A percentile compares a stretch with the other conserved stretches of the same genome.
These are phyloP conservation scores for Xylariaceae sp. DNA, from an alignment of 2,329 filamentous ascomycete species.

Conservation along the genomic window DNA sequence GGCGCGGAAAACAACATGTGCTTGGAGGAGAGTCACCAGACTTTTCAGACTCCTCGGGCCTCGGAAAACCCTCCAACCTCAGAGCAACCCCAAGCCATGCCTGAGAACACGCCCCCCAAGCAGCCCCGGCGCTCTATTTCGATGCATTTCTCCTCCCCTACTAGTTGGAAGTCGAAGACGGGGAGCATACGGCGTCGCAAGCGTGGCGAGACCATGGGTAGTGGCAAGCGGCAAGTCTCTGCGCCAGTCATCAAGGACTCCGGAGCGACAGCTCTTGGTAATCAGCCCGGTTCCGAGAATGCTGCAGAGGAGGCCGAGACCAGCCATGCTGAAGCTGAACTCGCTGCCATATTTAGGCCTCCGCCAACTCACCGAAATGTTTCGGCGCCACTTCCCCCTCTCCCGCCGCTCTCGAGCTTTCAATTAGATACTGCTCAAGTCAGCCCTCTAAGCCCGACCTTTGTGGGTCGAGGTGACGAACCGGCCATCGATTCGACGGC, in stretches of 20 bases:
- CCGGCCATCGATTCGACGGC: too few species aligned
- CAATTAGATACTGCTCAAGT: conserved; percentile 41
- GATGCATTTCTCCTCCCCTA: conserved; percentile 51
- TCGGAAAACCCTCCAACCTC: conserved; percentile 20
- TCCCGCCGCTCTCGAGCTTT: conserved; percentile 47
- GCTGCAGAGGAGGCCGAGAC: conserved; percentile 17
- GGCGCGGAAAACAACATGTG: conserved; percentile 11
- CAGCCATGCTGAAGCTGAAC: conserved; percentile 23
- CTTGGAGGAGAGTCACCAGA: neutral
- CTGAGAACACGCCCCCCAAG: conserved; percentile 35
- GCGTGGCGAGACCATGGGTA: conserved; percentile 35
- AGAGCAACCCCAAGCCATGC: conserved; percentile 16
- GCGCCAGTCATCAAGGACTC: conserved; percentile 34
- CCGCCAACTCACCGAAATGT: conserved; percentile 34
- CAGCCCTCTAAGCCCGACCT: conserved; percentile 36
- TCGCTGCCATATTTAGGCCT: conserved; percentile 22
- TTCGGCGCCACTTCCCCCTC: conserved; percentile 49
- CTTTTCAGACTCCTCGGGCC: too few species aligned
- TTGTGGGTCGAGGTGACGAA: conserved; percentile 23
- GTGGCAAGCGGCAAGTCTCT: conserved; percentile 45
- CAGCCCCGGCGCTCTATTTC: conserved; percentile 47
- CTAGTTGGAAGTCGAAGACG: conserved; percentile 47
- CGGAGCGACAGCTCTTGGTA: conserved; percentile 12
- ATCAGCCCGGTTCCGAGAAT: conserved; percentile 21
- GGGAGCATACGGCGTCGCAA: conserved; percentile 51